A percentile compares a stretch with the other conserved stretches of the same genome.
Evolutionary conservation across 495 filamentous ascomycete genomes (phyloP).

Genomic region (Elaphomyces granulatus): DNA sequence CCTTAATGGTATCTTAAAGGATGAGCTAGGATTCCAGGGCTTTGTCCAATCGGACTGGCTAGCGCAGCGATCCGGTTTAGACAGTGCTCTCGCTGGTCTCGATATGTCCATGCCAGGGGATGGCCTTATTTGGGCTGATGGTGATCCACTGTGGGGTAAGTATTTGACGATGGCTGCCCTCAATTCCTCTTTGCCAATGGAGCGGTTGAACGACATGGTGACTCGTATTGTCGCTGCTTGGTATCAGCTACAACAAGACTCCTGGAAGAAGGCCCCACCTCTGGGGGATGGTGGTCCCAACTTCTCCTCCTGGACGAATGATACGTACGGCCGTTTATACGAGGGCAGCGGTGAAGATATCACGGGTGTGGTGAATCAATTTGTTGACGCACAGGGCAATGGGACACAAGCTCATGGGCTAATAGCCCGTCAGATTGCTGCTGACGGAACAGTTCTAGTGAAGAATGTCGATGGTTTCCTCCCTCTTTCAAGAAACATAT

Average conservation of each 20-base stretch:
- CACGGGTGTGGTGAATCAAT: slow-evolving; percentile 57
- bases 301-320: slow-evolving; percentile 81
- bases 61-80: slow-evolving; percentile 70
- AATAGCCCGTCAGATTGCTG: slow-evolving; percentile 58
- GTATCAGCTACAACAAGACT: slow-evolving; percentile 82
- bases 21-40: slow-evolving; percentile 88
- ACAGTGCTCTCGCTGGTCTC: slow-evolving; percentile 65
- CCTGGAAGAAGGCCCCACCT: slow-evolving; percentile 37
- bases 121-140: slow-evolving; percentile 61
- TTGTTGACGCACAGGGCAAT: slow-evolving; percentile 50
- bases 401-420: slow-evolving; percentile 50
- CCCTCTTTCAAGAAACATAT: slow-evolving; percentile 44
- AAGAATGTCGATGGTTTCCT: slow-evolving; percentile 57
- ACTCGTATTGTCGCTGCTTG: slow-evolving; percentile 81
- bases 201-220: slow-evolving; percentile 85
- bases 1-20: slow-evolving; percentile 84
- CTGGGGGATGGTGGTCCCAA: slow-evolving; percentile 57
- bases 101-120: slow-evolving; percentile 97
- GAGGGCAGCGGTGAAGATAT: slow-evolving; percentile 46
- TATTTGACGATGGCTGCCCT: slow-evolving; percentile 63
- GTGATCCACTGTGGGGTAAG: slow-evolving; percentile 65
- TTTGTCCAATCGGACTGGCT: slow-evolving; percentile 93
- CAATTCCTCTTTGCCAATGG: slow-evolving; percentile 71
- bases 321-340: slow-evolving; percentile 49
- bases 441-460: slow-evolving; percentile 73